Evolutionary conservation across 306 rosid species (phyloP).

Genomic region (Astragalus glycyphyllos): DNA sequence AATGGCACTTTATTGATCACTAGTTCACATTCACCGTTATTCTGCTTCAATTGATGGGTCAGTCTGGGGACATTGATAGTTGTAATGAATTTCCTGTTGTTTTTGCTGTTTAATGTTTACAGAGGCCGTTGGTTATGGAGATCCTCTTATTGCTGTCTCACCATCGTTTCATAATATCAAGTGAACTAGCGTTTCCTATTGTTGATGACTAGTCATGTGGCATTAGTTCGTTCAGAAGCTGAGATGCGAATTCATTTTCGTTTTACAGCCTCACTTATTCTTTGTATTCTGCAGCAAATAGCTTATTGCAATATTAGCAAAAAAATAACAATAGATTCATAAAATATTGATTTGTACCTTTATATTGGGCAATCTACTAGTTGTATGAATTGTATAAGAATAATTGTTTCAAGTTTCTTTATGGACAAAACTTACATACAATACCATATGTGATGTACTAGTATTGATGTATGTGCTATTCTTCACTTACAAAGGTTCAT

Average conservation of each 20-base stretch:
- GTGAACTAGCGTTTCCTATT: conserved; percentile 49
- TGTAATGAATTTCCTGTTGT: conserved; percentile 18
- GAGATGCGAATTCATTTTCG: conserved; percentile 33
- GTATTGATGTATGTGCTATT: no score
- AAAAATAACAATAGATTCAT: conserved; percentile 12
- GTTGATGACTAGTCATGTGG: conserved; percentile 15
- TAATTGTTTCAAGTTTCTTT: conserved; percentile 1
- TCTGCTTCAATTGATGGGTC: neutral
- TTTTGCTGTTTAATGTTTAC: conserved; percentile 47
- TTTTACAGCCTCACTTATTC: conserved; percentile 33
- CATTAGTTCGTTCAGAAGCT: conserved; percentile 31
- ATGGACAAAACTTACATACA: neutral
- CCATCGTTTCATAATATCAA: conserved; percentile 71
- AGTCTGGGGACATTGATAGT: neutral
- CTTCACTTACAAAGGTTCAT: no score
- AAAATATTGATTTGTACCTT: conserved; percentile 39
- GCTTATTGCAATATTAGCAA: neutral
- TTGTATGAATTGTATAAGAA: conserved; percentile 24
- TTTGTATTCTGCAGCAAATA: conserved; percentile 21
- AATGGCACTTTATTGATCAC: neutral
- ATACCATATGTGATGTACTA: no score
- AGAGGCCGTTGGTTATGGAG: conserved; percentile 92
- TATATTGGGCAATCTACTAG: conserved; percentile 19
- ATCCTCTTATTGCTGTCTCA: conserved; percentile 81
- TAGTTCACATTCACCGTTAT: conserved; percentile 11